phyloP scores from a whole-genome alignment of 768 basidiomycete genomes.

The Mycena rosella region DNA sequence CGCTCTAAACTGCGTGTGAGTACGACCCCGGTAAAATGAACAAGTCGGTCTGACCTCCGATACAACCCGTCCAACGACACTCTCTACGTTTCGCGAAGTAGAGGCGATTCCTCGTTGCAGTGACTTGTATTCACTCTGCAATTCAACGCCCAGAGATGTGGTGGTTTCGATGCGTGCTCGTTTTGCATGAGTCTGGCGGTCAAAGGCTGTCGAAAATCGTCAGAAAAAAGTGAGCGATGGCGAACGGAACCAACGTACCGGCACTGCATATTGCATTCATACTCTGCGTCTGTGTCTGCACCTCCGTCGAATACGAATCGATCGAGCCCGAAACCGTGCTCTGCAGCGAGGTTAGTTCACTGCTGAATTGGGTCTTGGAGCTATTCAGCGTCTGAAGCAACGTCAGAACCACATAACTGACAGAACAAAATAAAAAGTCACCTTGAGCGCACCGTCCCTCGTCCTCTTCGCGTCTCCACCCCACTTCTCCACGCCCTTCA shows the following conservation, averaged over 20 bases:
- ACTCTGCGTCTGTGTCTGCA: conserved; percentile 61
- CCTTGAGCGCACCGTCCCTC: conserved; percentile 73
- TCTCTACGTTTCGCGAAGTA: conserved; percentile 61
- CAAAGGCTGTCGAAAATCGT: conserved; percentile 61
- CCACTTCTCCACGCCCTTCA: conserved; percentile 57
- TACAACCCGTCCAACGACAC: conserved; percentile 55
- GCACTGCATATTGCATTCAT: conserved; percentile 58
- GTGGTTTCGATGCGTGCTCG: conserved; percentile 75
- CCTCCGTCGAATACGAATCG: conserved; percentile 62
- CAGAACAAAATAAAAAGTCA: conserved; percentile 36
- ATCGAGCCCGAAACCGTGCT: conserved; percentile 60
- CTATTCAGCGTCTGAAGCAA: conserved; percentile 55
- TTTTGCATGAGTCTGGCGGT: conserved; percentile 73
- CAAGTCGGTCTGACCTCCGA: conserved; percentile 61
- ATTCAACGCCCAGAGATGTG: conserved; percentile 58
- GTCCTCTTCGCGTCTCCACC: conserved; percentile 65
- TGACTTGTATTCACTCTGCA: conserved; percentile 65
- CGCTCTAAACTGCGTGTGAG: conserved; percentile 49
- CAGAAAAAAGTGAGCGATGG: neutral
- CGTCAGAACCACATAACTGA: conserved; percentile 4
- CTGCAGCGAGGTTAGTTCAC: conserved; percentile 60
- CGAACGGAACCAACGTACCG: conserved; percentile 49
- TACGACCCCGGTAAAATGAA: neutral
- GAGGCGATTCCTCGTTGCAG: conserved; percentile 65
- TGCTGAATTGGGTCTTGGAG: conserved; percentile 55